Evolutionary conservation across 2,329 filamentous ascomycete genomes (phyloP).

Genomic region (Aspergillus terreus): DNA sequence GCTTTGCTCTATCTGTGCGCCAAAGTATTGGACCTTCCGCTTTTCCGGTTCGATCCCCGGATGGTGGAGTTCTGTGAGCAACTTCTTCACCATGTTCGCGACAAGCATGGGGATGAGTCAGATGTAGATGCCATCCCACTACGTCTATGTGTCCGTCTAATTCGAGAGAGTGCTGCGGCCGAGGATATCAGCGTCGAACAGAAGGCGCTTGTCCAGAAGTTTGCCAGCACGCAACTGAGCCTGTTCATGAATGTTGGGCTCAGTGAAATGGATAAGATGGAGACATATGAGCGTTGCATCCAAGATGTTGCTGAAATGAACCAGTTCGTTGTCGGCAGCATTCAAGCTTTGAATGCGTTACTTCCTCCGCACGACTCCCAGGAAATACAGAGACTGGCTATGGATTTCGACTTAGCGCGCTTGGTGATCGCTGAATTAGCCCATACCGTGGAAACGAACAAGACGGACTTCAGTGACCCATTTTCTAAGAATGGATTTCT

Average conservation of each 20-base stretch:
- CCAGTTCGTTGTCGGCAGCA: conserved; percentile 65
- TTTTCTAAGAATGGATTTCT: conserved; percentile 44
- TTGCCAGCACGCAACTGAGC: conserved; percentile 60
- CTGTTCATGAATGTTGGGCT: conserved; percentile 58
- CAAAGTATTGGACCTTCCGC: conserved; percentile 64
- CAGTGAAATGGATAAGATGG: conserved; percentile 53
- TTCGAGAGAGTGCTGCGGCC: conserved; percentile 66
- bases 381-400: conserved; percentile 57
- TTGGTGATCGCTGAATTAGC: conserved; percentile 65
- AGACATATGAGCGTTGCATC: conserved; percentile 65
- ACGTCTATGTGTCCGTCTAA: conserved; percentile 60
- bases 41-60: conserved; percentile 58
- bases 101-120: conserved; percentile 37
- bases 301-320: conserved; percentile 63
- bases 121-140: conserved; percentile 45
- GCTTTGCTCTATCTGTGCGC: conserved; percentile 63
- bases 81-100: conserved; percentile 50
- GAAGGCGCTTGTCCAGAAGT: conserved; percentile 60
- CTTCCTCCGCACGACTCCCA: conserved; percentile 39
- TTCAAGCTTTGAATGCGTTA: conserved; percentile 58
- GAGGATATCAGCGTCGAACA: conserved; percentile 53
- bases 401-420: conserved; percentile 58
- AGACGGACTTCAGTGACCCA: conserved; percentile 37
- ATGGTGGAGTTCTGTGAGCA: conserved; percentile 61
- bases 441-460: conserved; percentile 47